phyloP scores from a whole-genome alignment of 2,329 filamentous ascomycete species.

The Sclerotinia glacialis region DNA sequence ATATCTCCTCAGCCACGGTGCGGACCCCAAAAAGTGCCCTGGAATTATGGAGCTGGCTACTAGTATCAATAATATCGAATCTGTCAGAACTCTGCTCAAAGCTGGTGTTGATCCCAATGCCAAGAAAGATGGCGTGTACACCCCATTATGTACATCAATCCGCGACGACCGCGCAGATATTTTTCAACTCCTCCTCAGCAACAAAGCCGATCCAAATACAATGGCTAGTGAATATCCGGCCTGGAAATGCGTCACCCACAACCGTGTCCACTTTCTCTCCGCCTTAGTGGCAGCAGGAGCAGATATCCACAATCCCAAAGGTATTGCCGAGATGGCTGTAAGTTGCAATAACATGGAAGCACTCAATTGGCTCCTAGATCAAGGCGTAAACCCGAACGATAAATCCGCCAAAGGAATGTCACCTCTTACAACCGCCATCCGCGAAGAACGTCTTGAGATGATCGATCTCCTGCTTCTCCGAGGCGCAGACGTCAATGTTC shows the following conservation, averaged over 20 bases:
- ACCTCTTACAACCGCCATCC: slow-evolving; percentile 64
- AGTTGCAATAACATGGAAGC: slow-evolving; percentile 60
- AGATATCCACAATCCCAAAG: slow-evolving; percentile 57
- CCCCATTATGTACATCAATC: slow-evolving; percentile 65
- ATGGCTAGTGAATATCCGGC: slow-evolving; percentile 62
- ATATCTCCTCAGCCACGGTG: slow-evolving; percentile 57
- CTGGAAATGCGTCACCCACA: slow-evolving; percentile 67
- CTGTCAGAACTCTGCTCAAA: slow-evolving; percentile 55
- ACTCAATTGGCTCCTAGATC: slow-evolving; percentile 58
- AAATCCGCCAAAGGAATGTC: slow-evolving; percentile 57
- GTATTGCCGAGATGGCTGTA: slow-evolving; percentile 64
- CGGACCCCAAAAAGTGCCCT: slow-evolving; percentile 57
- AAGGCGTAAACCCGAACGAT: slow-evolving; percentile 59
- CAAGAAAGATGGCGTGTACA: slow-evolving; percentile 65
- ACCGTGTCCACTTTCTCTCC: slow-evolving; percentile 59
- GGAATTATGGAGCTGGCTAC: slow-evolving; percentile 64
- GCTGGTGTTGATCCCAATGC: slow-evolving; percentile 59
- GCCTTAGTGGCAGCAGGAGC: slow-evolving; percentile 58
- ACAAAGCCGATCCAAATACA: slow-evolving; percentile 51
- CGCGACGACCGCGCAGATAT: slow-evolving; percentile 63
- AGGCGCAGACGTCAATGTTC: slow-evolving; percentile 60
- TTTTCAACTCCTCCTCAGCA: slow-evolving; percentile 55
- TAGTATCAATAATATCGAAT: slow-evolving; percentile 62
- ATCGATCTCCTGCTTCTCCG: slow-evolving; percentile 57
- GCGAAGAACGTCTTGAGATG: slow-evolving; percentile 56